A percentile compares a stretch with the other conserved stretches of the same genome.
These are phyloP conservation scores for Metschnikowia shivogae DNA, from an alignment of 805 yeast species.

Conservation along the genomic window DNA sequence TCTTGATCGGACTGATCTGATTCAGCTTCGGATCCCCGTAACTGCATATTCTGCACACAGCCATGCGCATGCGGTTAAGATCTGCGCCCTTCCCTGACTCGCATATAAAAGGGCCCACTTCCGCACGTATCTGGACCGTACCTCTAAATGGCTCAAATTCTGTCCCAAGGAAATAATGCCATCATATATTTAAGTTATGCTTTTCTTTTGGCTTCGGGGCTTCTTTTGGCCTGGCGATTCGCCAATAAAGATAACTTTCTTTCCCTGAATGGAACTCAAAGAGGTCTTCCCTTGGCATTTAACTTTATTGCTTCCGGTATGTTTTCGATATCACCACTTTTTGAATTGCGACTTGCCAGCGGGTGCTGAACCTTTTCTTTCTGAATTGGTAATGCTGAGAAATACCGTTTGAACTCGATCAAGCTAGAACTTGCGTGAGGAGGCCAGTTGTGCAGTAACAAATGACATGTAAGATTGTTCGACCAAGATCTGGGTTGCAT, in stretches of 20 bases:
- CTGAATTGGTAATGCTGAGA: constrained; percentile 52
- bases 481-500: too few relatives aligned
- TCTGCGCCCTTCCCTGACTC: background rate
- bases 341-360: constrained; percentile 23
- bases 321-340: constrained; percentile 26
- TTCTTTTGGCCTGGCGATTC: constrained; percentile 51
- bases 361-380: constrained; percentile 43
- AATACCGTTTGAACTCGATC: constrained; percentile 76
- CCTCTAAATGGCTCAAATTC: constrained; percentile 12
- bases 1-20: background rate
- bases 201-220: constrained; percentile 37
- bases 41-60: constrained; percentile 6
- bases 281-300: constrained; percentile 74
- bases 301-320: constrained; percentile 89
- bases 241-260: constrained; percentile 55
- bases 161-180: constrained; percentile 36
- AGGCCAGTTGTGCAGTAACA: constrained; percentile 25
- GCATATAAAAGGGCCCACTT: background rate
- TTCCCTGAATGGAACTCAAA: constrained; percentile 76
- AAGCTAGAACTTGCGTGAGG: constrained; percentile 84
- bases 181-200: constrained; percentile 40
- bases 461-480: background rate
- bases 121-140: background rate
- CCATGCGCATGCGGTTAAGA: background rate
- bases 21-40: background rate